These are phyloP conservation scores for Ulota crispa DNA, from an alignment of 225 moss, liverwort and hornwort genomes.

Conservation along the genomic window DNA sequence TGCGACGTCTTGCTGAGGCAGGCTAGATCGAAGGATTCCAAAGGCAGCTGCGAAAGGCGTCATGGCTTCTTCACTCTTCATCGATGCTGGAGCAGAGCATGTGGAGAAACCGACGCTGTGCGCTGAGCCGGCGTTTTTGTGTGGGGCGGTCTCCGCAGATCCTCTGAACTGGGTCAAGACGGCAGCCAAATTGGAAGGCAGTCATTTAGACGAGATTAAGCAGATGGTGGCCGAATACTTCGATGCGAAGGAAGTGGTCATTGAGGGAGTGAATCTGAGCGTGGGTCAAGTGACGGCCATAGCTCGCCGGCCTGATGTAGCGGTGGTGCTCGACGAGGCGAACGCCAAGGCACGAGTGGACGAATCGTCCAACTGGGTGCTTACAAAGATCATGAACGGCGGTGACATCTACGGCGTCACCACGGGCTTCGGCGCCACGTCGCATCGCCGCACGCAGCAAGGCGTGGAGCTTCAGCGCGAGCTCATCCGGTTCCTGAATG, in stretches of 20 bases:
- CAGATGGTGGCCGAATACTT: not conserved
- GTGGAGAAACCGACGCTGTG: no score
- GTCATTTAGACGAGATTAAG: not conserved
- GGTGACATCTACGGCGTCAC: slow-evolving; percentile 3
- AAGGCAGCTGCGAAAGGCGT: not conserved
- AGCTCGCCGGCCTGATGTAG: slow-evolving; percentile 7
- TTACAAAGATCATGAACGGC: slow-evolving; percentile 1
- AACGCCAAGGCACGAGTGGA: slow-evolving; percentile 29
- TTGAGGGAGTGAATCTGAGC: not conserved
- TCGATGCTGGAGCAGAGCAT: no score
- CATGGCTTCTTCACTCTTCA: not conserved
- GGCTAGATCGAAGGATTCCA: not conserved
- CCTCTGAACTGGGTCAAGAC: slow-evolving; percentile 16
- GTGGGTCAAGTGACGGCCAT: not conserved
- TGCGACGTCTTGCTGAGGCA: not conserved
- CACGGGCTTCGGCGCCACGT: slow-evolving; percentile 25
- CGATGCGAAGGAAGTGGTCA: not conserved
- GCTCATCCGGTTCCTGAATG: slow-evolving; percentile 37
- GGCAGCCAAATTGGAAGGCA: not conserved
- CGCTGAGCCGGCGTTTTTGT: no score
- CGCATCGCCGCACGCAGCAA: slow-evolving; percentile 32
- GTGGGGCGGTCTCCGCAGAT: not conserved
- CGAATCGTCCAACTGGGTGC: slow-evolving; percentile 4
- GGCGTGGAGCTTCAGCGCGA: slow-evolving; percentile 35
- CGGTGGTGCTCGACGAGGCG: slow-evolving; percentile 18